Evolutionary conservation across 2,329 filamentous ascomycete species (phyloP), one percentile per base, ranked within the genome.

Genomic region (Epichloe gansuensis): DNA sequence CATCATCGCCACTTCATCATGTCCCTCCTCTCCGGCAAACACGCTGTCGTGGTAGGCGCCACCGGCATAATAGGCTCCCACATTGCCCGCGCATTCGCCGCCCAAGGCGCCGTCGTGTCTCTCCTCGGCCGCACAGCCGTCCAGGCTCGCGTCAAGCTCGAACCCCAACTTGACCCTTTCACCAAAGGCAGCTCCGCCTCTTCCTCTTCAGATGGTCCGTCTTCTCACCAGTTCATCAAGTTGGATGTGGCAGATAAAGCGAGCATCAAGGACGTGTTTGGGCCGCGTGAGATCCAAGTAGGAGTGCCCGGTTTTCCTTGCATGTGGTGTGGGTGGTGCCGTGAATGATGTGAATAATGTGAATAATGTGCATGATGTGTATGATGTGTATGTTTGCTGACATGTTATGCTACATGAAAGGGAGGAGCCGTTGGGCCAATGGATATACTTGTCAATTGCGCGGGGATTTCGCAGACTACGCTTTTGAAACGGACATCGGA

Each of bases 361-460:
- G 21, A 23, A 44, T 23, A 7, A 5, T 12, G 13, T 34, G 25
- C 3, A 31, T 6, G 4, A 34, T 5, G 23, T 15, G 11, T 2
- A 25, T 15, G 23, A 28, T 2, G 8, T n/a, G 37, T 8, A n/a
- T n/a, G 37, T n/a, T 13, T n/a, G 37, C 37, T 13, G 13, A n/a
- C 15, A n/a, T n/a, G 37, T 39, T 3, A 12, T 37, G 11, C 45
- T 37, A 13, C 23, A 49, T 23, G 23, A 49, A 2, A 25, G 47
- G 15, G 46, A 35, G 28, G 43, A 12, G 35, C 54, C 39, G 62
- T 70, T 38, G 69, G 69, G 0, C 61, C 63, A 8, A 58, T 72
- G 8, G 74, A 80, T 60, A 72, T 91, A 34, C 76, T 95, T 1
- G 76, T 95, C 57, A 94, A 95, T 63, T 86, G 86, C 28, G 89